A percentile compares a stretch with the other conserved stretches of the same genome.
These are phyloP conservation scores for Grigorovia humatica DNA, from an alignment of 805 yeast species.

Conservation along the genomic window DNA sequence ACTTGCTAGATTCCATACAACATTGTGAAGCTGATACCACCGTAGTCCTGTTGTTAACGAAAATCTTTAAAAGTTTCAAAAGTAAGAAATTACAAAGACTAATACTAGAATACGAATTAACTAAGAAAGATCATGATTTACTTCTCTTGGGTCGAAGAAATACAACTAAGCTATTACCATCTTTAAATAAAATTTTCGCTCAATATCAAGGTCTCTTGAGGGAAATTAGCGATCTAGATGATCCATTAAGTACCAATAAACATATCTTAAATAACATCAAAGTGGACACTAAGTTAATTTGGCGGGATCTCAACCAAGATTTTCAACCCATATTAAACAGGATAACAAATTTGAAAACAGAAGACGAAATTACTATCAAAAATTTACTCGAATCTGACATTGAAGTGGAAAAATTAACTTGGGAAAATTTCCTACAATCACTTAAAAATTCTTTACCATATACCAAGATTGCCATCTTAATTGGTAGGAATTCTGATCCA, in stretches of 20 bases:
- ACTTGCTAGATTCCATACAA: conserved; percentile 51
- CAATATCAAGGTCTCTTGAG: conserved; percentile 12
- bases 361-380: conserved; percentile 30
- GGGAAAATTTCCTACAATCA: conserved; percentile 23
- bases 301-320: not conserved
- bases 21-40: conserved; percentile 59
- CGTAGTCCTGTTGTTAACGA: conserved; percentile 39
- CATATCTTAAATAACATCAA: not conserved
- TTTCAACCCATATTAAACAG: conserved; percentile 24
- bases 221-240: conserved; percentile 8
- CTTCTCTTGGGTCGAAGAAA: conserved; percentile 16
- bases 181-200: conserved; percentile 9
- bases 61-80: conserved; percentile 41
- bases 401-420: conserved; percentile 16
- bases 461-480: conserved; percentile 24
- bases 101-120: conserved; percentile 48
- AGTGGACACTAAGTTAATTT: not conserved
- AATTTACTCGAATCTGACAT: conserved; percentile 23
- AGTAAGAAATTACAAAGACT: conserved; percentile 42
- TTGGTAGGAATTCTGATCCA: conserved; percentile 38
- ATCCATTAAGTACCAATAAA: not conserved
- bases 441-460: conserved; percentile 29
- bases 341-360: conserved; percentile 27
- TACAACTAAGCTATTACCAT: conserved; percentile 22
- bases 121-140: conserved; percentile 28